Conservation (phyloP, 1,284 basidiomycete species). For the Earliella scabrosa region DNA sequence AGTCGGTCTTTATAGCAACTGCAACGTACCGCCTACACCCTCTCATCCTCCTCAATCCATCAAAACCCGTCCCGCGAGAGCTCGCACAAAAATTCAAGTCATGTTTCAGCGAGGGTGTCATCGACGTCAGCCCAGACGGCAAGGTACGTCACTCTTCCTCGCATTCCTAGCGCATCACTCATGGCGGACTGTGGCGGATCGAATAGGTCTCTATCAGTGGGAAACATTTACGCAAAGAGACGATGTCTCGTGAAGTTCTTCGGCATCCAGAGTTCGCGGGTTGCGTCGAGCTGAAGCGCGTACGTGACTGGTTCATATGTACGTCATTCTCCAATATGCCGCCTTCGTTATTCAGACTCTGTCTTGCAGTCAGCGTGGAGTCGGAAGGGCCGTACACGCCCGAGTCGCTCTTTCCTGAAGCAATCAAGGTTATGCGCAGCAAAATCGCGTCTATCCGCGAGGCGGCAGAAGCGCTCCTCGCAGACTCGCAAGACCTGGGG, state of each 20-base stretch:
- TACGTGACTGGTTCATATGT: constrained; percentile 97
- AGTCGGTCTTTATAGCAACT: no score
- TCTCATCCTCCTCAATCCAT: constrained; percentile 75
- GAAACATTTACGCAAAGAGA: constrained; percentile 80
- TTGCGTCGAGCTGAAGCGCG: constrained; percentile 82
- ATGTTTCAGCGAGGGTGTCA: constrained; percentile 92
- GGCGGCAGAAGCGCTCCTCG: constrained; percentile 60
- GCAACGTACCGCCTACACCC: constrained; percentile 95
- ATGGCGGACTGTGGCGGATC: background rate
- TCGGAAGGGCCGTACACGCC: constrained; percentile 90
- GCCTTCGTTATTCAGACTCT: background rate
- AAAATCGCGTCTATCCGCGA: constrained; percentile 72
- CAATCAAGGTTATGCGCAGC: constrained; percentile 81
- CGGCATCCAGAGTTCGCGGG: constrained; percentile 92
- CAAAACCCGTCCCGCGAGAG: constrained; percentile 68
- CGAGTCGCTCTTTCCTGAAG: constrained; percentile 83
- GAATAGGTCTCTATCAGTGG: constrained; percentile 58
- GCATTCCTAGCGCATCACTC: background rate
- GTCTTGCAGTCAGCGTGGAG: constrained; percentile 79
- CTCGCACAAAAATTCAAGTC: constrained; percentile 79
- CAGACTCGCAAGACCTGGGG: constrained; percentile 31
- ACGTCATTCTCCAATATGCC: constrained; percentile 3
- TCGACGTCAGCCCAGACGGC: constrained; percentile 59
- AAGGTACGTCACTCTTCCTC: constrained; percentile 16
- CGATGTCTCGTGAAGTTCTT: constrained; percentile 91